Conservation (phyloP, 2,329 filamentous ascomycete genomes). For the Aureobasidium sp. region DNA sequence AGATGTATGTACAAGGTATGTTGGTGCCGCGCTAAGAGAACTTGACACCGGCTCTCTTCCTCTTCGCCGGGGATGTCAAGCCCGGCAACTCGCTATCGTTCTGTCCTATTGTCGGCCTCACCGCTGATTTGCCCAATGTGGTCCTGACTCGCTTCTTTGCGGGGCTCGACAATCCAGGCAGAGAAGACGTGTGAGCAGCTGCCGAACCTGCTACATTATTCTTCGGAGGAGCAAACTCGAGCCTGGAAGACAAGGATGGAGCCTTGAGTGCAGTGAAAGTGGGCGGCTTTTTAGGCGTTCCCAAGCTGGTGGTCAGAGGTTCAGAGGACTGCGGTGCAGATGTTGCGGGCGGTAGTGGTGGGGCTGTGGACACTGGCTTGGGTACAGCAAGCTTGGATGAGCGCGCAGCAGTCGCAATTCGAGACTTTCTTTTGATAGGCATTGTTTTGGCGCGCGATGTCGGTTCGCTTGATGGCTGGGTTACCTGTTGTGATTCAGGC, state of each 20-base stretch:
- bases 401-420: constrained; percentile 26
- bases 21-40: neutral
- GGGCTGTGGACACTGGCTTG: neutral
- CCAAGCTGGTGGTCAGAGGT: neutral
- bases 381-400: neutral
- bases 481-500: neutral
- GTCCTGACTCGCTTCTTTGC: constrained; percentile 27
- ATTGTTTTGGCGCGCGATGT: neutral
- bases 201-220: neutral
- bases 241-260: neutral
- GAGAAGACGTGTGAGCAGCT: neutral
- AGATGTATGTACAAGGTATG: neutral
- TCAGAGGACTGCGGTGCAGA: neutral
- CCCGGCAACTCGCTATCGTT: constrained; percentile 5
- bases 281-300: constrained; percentile 16
- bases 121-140: neutral
- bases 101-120: neutral
- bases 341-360: neutral
- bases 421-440: constrained; percentile 21
- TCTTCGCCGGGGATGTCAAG: constrained; percentile 12
- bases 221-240: constrained; percentile 3
- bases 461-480: neutral
- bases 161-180: constrained; percentile 15
- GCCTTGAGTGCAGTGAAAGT: neutral
- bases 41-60: constrained; percentile 4